A percentile compares a stretch with the other conserved stretches of the same genome.
phyloP scores from a whole-genome alignment of 441 rosid genomes.

The Heliophila coronopifolia region DNA sequence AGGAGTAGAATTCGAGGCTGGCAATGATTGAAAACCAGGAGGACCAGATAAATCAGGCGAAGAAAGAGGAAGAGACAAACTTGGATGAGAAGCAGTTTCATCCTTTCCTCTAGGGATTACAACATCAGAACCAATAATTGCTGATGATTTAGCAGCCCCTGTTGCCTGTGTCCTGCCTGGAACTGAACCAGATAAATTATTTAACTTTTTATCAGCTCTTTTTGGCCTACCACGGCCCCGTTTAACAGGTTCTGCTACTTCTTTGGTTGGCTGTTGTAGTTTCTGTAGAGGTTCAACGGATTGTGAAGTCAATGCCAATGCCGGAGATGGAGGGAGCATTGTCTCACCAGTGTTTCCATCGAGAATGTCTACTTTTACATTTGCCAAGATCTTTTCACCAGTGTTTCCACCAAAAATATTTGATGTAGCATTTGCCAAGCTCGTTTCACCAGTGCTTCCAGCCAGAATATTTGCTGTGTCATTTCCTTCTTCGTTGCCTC shows the following conservation, averaged over 20 bases:
- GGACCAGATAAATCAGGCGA: constrained; percentile 31
- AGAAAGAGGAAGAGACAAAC: constrained; percentile 28
- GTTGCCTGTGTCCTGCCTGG: constrained; percentile 37
- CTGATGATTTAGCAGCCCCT: constrained; percentile 33
- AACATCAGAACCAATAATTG: constrained; percentile 31
- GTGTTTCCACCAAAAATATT: constrained; percentile 21
- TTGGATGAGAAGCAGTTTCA: constrained; percentile 34
- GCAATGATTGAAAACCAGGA: constrained; percentile 32
- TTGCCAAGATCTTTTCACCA: too few species aligned
- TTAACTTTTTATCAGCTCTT: constrained; percentile 51
- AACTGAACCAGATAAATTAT: constrained; percentile 29
- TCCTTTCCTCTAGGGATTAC: constrained; percentile 23
- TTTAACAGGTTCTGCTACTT: constrained; percentile 67
- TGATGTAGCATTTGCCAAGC: constrained; percentile 28
- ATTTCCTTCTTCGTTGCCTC: constrained; percentile 47
- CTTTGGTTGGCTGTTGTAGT: constrained; percentile 37
- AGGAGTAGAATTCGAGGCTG: constrained; percentile 30
- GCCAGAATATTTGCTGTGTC: constrained; percentile 18
- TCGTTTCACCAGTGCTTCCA: constrained; percentile 24
- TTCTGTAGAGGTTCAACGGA: constrained; percentile 28
- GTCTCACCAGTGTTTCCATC: constrained; percentile 22
- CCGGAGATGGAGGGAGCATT: constrained; percentile 25
- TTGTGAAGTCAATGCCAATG: constrained; percentile 27
- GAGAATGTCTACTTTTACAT: constrained; percentile 19
- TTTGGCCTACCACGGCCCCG: constrained; percentile 95